phyloP scores from a whole-genome alignment of 2,329 filamentous ascomycete genomes.

The Nemania serpens region DNA sequence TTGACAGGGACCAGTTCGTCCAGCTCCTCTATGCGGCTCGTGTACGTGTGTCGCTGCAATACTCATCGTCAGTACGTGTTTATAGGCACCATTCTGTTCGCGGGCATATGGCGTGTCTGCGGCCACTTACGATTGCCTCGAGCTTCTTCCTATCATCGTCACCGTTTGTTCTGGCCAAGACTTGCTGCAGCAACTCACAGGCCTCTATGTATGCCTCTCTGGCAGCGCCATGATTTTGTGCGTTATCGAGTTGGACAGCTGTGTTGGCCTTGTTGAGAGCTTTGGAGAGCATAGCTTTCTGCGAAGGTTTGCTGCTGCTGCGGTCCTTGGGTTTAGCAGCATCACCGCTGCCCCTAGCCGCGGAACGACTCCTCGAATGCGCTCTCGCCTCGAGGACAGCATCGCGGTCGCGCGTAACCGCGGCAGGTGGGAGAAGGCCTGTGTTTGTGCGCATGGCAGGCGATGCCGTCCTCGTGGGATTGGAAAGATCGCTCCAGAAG shows the following conservation, averaged over 20 bases:
- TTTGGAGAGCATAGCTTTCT: slow-evolving; percentile 96
- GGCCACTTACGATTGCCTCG: slow-evolving; percentile 80
- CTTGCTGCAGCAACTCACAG: slow-evolving; percentile 83
- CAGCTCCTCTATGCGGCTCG: slow-evolving; percentile 85
- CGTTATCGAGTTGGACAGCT: slow-evolving; percentile 93
- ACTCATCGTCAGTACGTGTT: neutral
- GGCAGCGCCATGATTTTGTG: slow-evolving; percentile 90
- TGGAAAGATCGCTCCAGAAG: slow-evolving; percentile 36
- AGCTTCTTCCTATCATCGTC: slow-evolving; percentile 89
- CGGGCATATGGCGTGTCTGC: neutral
- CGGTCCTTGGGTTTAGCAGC: slow-evolving; percentile 45
- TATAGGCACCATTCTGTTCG: neutral
- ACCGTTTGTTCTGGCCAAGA: slow-evolving; percentile 81
- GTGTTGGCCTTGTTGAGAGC: slow-evolving; percentile 95
- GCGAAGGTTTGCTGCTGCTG: slow-evolving; percentile 59
- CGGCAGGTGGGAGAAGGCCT: slow-evolving; percentile 34
- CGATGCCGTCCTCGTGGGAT: slow-evolving; percentile 30
- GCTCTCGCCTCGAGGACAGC: slow-evolving; percentile 46
- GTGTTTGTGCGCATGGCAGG: slow-evolving; percentile 32
- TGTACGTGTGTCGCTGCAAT: slow-evolving; percentile 81
- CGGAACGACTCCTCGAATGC: slow-evolving; percentile 54
- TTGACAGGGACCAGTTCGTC: slow-evolving; percentile 68
- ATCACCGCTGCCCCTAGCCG: slow-evolving; percentile 51
- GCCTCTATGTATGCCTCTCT: slow-evolving; percentile 90
- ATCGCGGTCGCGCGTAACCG: slow-evolving; percentile 36